Conservation (phyloP, 2,329 filamentous ascomycete genomes). For the Claviceps pusilla region DNA sequence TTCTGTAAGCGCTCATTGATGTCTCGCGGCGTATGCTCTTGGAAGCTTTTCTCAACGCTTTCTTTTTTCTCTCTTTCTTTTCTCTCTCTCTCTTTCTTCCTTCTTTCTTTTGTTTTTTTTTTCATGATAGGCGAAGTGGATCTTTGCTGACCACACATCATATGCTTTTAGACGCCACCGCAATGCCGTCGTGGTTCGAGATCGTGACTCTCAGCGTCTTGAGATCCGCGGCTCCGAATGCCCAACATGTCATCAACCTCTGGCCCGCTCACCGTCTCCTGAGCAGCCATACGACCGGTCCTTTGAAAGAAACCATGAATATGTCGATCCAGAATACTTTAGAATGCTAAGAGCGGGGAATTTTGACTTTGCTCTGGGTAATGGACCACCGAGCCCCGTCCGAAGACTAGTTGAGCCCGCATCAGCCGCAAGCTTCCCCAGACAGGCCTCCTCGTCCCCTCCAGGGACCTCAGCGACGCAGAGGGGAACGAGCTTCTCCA, state of each 20-base stretch:
- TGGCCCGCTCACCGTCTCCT: conserved; percentile 30
- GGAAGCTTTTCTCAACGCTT: background rate
- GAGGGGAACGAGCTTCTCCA: conserved; percentile 33
- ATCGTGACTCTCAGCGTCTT: conserved; percentile 70
- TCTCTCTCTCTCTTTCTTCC: background rate
- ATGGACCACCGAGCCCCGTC: conserved; percentile 36
- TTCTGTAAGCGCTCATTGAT: conserved; percentile 47
- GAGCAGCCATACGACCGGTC: conserved; percentile 34
- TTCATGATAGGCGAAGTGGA: background rate
- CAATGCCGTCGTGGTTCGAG: conserved; percentile 82
- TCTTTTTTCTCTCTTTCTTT: background rate
- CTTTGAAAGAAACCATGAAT: conserved; percentile 35
- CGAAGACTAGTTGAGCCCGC: conserved; percentile 36
- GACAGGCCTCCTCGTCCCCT: conserved; percentile 7
- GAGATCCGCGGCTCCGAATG: conserved; percentile 70
- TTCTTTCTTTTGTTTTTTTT: background rate
- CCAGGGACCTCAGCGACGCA: conserved; percentile 8
- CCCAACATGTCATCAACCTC: conserved; percentile 76
- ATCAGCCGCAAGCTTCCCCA: conserved; percentile 12
- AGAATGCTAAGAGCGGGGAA: conserved; percentile 61
- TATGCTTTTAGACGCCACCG: conserved; percentile 57
- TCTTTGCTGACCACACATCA: background rate
- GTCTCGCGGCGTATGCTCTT: background rate
- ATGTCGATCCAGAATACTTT: conserved; percentile 87
- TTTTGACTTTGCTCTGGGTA: conserved; percentile 29